These are phyloP conservation scores for Pestalotiopsis sp. DNA, from an alignment of 2,329 filamentous ascomycete species.

Conservation along the genomic window DNA sequence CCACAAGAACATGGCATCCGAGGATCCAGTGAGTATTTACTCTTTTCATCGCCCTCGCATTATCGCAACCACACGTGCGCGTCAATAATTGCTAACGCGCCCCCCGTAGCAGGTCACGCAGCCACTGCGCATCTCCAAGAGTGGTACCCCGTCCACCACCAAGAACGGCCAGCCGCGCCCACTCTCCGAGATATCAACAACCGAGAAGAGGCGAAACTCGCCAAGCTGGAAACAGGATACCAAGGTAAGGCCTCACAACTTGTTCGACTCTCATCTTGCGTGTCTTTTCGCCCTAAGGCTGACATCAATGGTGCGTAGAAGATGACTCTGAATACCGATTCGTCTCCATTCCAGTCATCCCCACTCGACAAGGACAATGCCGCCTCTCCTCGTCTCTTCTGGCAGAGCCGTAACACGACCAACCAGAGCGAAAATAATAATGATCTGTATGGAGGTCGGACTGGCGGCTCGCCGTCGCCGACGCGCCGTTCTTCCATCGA, in stretches of 20 bases:
- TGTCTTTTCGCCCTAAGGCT: constrained; percentile 24
- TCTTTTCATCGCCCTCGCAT: neutral
- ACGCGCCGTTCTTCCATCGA: constrained; percentile 90
- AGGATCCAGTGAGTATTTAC: constrained; percentile 10
- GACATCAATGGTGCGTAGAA: constrained; percentile 52
- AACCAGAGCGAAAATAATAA: constrained; percentile 77
- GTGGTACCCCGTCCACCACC: constrained; percentile 53
- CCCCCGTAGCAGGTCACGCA: constrained; percentile 42
- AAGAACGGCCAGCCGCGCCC: constrained; percentile 72
- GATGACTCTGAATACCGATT: constrained; percentile 70
- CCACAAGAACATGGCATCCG: constrained; percentile 7
- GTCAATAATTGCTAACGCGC: neutral
- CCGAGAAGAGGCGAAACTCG: constrained; percentile 86
- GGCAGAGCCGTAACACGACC: constrained; percentile 78
- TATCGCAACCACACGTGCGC: neutral
- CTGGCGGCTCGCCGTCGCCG: constrained; percentile 65
- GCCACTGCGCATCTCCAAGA: constrained; percentile 80
- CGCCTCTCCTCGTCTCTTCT: constrained; percentile 84
- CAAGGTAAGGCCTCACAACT: constrained; percentile 59
- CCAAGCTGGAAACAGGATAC: constrained; percentile 80
- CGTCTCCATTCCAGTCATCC: constrained; percentile 84
- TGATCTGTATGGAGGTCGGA: constrained; percentile 58
- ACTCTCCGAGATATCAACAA: constrained; percentile 85
- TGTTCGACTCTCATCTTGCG: neutral
- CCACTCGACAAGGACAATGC: constrained; percentile 65